Percentiles rank a stretch among this genome's conserved stretches.
These are phyloP conservation scores for Xanthoparmelia taractica DNA, from an alignment of 495 filamentous ascomycete species.

Conservation along the genomic window DNA sequence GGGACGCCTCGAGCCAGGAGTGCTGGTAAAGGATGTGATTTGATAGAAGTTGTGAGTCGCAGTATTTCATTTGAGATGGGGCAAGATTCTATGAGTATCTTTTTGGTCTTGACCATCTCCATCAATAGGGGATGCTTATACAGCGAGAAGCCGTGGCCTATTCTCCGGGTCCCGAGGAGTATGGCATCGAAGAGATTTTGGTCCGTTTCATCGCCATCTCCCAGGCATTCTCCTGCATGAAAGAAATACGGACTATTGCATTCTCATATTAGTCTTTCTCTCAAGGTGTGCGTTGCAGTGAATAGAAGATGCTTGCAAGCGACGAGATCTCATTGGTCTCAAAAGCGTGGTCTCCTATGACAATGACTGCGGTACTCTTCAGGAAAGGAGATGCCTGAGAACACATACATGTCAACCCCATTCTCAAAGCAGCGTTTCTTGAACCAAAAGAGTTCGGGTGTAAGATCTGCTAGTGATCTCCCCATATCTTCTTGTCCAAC, in stretches of 20 bases:
- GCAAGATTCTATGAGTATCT: slow-evolving; percentile 80
- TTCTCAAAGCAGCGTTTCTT: slow-evolving; percentile 71
- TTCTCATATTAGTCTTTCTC: neutral
- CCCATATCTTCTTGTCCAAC: slow-evolving; percentile 80
- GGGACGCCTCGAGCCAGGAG: slow-evolving; percentile 77
- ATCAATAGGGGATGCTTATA: slow-evolving; percentile 88
- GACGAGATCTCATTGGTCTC: neutral
- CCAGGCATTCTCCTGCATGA: slow-evolving; percentile 80
- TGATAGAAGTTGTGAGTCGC: slow-evolving; percentile 65
- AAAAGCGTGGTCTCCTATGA: neutral
- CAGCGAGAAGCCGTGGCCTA: slow-evolving; percentile 80
- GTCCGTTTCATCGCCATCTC: slow-evolving; percentile 67
- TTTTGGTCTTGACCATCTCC: slow-evolving; percentile 77
- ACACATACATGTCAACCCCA: slow-evolving; percentile 55
- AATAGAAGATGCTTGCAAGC: neutral
- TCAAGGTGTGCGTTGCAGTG: neutral
- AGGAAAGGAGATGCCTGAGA: neutral
- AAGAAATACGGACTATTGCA: slow-evolving; percentile 70
- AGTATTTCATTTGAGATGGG: slow-evolving; percentile 81
- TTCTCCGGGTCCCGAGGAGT: slow-evolving; percentile 75
- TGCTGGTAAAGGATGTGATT: slow-evolving; percentile 74
- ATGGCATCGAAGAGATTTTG: slow-evolving; percentile 87
- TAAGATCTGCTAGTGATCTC: slow-evolving; percentile 62
- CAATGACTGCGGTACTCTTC: neutral
- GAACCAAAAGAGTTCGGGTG: slow-evolving; percentile 89